Conservation (phyloP, 208 protist species). For the Leishmania aethiopica region DNA sequence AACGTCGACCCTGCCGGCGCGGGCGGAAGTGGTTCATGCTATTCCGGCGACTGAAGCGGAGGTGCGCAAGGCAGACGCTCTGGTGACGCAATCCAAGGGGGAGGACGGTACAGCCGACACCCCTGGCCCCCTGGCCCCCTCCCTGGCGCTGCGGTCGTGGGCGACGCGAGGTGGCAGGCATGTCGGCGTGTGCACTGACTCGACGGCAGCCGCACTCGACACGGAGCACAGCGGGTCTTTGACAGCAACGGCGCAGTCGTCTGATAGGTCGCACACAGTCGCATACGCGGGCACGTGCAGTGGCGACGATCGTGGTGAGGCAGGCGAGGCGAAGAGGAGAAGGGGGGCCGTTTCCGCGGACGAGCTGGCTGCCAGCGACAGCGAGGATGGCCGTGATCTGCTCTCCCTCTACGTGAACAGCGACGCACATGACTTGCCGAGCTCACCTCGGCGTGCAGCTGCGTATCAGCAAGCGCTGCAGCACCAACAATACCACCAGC, state of each 20-base stretch:
- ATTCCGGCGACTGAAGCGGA: not conserved
- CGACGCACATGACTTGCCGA: not conserved
- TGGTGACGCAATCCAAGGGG: not conserved
- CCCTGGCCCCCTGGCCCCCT: not conserved
- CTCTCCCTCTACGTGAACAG: not conserved
- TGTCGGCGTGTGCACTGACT: not conserved
- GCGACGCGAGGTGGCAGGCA: not conserved
- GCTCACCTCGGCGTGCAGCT: not conserved
- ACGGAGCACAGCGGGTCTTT: not conserved
- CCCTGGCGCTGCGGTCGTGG: not conserved
- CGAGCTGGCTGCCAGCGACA: not conserved
- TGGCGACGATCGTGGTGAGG: not conserved
- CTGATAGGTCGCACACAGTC: not conserved
- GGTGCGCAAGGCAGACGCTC: not conserved
- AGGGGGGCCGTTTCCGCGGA: not conserved
- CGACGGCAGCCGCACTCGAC: not conserved
- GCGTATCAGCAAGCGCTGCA: not conserved
- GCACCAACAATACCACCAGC: conserved; percentile 1
- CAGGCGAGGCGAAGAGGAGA: not conserved
- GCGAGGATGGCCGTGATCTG: not conserved
- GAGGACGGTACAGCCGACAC: not conserved
- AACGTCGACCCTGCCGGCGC: not conserved
- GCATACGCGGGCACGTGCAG: not conserved
- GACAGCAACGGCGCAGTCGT: not conserved
- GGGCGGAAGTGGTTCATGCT: not conserved